Base-by-base conservation (phyloP, 2,329 filamentous ascomycete genomes). In the Microdochium bolleyi region DNA sequence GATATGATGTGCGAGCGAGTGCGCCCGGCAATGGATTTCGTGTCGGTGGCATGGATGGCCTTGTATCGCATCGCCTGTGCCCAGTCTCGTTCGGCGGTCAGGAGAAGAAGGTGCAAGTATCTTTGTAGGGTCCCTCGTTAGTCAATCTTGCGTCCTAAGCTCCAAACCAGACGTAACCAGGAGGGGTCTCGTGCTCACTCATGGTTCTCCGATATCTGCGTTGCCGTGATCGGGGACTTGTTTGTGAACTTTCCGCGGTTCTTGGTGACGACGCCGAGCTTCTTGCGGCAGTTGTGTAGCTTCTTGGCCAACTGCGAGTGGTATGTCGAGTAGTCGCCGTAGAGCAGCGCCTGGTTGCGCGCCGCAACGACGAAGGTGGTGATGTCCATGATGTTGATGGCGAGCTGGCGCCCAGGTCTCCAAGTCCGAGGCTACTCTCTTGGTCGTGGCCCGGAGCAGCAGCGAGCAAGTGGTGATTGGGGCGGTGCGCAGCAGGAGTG, bases 21-120 rank as follows among this genome's bases (percentile, higher is more conserved):
- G 51, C 87, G 83, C 55, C 91, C 87, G 25, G 85, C 82, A 57
- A 96, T 87, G 49, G 85, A 86, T 68, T 89, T 88, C 55, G 85
- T 84, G 61, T 94, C 89, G 61, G 88, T 80, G 38, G 88, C 82
- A 66, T 95, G 89, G 21, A 83, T 76, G 3, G 89, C 82, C 71
- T 95, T 96, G 79, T 96, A 90, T 66, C 88, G 84, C 91, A 97
- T 95, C 54, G 92, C 92, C 69, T 96, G 87, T 37, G 94, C 92
- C 89, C 91, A 97, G 51, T 92, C 89, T 58, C 94, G 83, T 73
- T 99, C 94, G 55, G 92, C 85, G 38, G 84, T 88, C 63, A 96
- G 83, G 53, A 99, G 78, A 30, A 92, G 77, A n/a, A 96, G 77
- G 59, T 87, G 79, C 49, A 85, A 81, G 70, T 85, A 89, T 69